Evolutionary conservation across 164 flowering plant genomes (phyloP).

Genomic region (Nelumbo lutea): DNA sequence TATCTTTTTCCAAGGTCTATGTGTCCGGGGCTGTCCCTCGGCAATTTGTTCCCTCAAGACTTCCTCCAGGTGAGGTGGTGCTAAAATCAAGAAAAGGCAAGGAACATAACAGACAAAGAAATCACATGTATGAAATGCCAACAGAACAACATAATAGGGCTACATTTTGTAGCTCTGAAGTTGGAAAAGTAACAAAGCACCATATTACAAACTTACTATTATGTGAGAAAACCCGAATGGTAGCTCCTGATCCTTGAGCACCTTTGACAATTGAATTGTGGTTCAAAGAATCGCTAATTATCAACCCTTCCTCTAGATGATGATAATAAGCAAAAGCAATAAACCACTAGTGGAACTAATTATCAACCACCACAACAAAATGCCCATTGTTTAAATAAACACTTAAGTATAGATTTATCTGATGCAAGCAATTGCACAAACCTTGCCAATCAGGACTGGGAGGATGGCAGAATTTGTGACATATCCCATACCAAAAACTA

Average conservation of each 20-base stretch:
- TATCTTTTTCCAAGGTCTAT: constrained; percentile 97
- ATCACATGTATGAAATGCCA: neutral
- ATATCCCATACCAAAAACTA: constrained; percentile 95
- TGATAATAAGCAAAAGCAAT: constrained; percentile 5
- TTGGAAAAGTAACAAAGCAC: constrained; percentile 3
- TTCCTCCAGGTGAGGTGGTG: constrained; percentile 87
- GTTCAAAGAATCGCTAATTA: constrained; percentile 90
- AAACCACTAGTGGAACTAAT: neutral
- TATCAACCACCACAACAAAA: neutral
- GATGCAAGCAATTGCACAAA: constrained; percentile 15
- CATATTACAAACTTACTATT: constrained; percentile 56
- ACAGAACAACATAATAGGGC: neutral
- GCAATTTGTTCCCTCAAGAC: constrained; percentile 83
- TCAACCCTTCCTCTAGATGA: constrained; percentile 67
- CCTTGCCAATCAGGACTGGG: constrained; percentile 89
- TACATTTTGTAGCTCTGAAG: neutral
- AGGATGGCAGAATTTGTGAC: constrained; percentile 89
- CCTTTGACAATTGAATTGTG: constrained; percentile 98
- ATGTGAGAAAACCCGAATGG: constrained; percentile 91
- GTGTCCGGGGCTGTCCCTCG: constrained; percentile 90
- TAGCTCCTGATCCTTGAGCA: constrained; percentile 96
- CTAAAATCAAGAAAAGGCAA: constrained; percentile 26
- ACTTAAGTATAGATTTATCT: neutral
- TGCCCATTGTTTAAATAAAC: neutral
- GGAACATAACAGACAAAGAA: neutral